phyloP scores from a whole-genome alignment of 805 yeast species.

The Jamesozyma lodderae region DNA sequence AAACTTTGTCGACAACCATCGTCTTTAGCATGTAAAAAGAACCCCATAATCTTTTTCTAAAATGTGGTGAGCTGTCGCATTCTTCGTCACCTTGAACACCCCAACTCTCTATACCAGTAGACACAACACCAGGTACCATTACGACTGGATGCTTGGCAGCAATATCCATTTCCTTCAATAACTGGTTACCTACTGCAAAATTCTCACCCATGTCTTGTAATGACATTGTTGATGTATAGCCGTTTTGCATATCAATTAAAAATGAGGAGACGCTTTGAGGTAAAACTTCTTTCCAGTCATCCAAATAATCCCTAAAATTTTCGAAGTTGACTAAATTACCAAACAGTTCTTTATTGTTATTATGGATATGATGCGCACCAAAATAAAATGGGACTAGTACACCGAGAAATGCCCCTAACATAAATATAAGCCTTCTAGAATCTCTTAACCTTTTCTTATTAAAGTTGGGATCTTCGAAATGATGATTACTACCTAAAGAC shows the following conservation, averaged over 20 bases:
- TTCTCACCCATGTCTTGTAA: slow-evolving; percentile 56
- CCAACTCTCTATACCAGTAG: slow-evolving; percentile 95
- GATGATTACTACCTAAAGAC: no score
- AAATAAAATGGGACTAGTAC: slow-evolving; percentile 53
- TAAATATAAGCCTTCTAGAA: slow-evolving; percentile 50
- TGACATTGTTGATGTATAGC: slow-evolving; percentile 10
- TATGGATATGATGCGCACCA: slow-evolving; percentile 32
- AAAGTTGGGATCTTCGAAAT: no score
- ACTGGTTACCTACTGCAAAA: slow-evolving; percentile 74
- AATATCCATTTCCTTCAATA: slow-evolving; percentile 44
- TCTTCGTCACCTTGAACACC: slow-evolving; percentile 63
- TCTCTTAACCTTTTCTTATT: slow-evolving; percentile 28
- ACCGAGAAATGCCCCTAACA: slow-evolving; percentile 69
- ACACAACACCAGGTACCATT: slow-evolving; percentile 91
- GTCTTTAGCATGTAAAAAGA: slow-evolving; percentile 89
- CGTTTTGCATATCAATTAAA: slow-evolving; percentile 41
- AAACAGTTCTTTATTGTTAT: slow-evolving; percentile 28
- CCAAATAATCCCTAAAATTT: slow-evolving; percentile 46
- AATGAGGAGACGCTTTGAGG: slow-evolving; percentile 58
- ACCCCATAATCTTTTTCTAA: slow-evolving; percentile 93
- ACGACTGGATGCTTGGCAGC: slow-evolving; percentile 67
- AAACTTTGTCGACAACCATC: slow-evolving; percentile 82
- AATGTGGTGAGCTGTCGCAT: slow-evolving; percentile 78
- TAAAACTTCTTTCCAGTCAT: slow-evolving; percentile 66
- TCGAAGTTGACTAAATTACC: slow-evolving; percentile 49